Base-by-base conservation (phyloP, 2,329 filamentous ascomycete species). In the Fusarium keratoplasticum region DNA sequence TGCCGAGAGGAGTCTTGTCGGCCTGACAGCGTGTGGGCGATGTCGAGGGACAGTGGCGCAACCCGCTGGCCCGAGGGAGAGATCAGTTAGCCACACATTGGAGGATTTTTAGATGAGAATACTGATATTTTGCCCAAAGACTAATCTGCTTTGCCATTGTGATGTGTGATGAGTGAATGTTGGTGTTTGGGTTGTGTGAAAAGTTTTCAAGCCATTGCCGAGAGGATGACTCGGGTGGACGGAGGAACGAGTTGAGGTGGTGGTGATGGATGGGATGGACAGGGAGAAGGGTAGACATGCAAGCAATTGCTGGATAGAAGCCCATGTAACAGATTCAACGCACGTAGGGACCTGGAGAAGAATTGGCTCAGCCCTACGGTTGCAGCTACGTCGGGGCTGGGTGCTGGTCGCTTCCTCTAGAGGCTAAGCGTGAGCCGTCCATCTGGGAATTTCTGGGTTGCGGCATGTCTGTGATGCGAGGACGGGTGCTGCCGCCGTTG, bases 401-500 rank as follows among this genome's bases (percentile, higher is more conserved):
- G 66, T 66, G 66, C 60, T 42, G 61, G 62, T 77, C 66, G 55
- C 71, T 77, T 67, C 75, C 75, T 76, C 75, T 77, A 77, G 75
- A 77, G 75, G 75, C 54, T 73, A 77, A 77, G 75, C 75, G 75
- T 76, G 73, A 67, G 71, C 67, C 72, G 44, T 61, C 47, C 27
- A n/a, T 52, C 47, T 52, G 47, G 47, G 69, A 52, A 18, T 67
- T 72, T 61, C 68, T 66, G 66, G 71, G 58, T 59, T 65, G 69
- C 69, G 62, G 69, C 60, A 75, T 61, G 47, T 72, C 50, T 61
- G 70, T 55, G 71, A 73, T 75, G 73, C 58, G 67, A 71, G 42
- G 63, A 70, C 75, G 75, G 75, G 75, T 65, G 69, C 71, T 70
- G 75, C 75, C 75, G 75, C 74, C 42, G 69, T 75, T 76, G 73